phyloP scores from a whole-genome alignment of 345 rosid species.

The Trapa bicornis region DNA sequence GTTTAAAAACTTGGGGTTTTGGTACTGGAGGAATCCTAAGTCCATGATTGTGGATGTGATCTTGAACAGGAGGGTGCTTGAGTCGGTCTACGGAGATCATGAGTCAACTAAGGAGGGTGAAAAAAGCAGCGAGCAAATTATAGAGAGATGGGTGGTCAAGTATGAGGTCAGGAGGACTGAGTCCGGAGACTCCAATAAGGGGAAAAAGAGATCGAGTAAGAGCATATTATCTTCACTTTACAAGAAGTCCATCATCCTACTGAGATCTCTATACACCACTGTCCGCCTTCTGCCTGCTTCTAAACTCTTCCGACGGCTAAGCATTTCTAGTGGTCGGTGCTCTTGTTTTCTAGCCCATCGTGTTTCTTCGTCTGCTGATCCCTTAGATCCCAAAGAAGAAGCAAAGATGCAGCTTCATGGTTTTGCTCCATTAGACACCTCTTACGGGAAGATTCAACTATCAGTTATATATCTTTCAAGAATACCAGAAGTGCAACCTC shows the following conservation, averaged over 20 bases:
- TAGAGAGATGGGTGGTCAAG: slow-evolving; percentile 34
- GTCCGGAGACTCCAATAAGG: slow-evolving; percentile 5
- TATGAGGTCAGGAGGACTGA: slow-evolving; percentile 19
- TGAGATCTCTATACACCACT: slow-evolving; percentile 29
- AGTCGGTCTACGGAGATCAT: slow-evolving; percentile 1
- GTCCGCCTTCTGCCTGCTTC: slow-evolving; percentile 29
- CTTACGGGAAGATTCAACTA: slow-evolving; percentile 26
- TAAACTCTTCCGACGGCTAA: slow-evolving; percentile 21
- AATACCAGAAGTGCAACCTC: slow-evolving; percentile 12
- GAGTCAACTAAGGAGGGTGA: slow-evolving; percentile 7
- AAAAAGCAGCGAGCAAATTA: slow-evolving; percentile 11
- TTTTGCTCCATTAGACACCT: slow-evolving; percentile 27
- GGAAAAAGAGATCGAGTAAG: slow-evolving; percentile 1
- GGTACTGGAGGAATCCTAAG: slow-evolving; percentile 15
- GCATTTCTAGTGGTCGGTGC: slow-evolving; percentile 14
- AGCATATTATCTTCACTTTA: slow-evolving; percentile 4
- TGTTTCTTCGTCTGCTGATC: slow-evolving; percentile 27
- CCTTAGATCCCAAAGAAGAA: slow-evolving; percentile 21
- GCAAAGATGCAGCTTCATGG: slow-evolving; percentile 22
- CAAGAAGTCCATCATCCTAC: slow-evolving; percentile 23
- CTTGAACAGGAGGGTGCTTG: slow-evolving; percentile 9
- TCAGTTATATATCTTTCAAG: slow-evolving; percentile 23
- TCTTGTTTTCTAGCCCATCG: slow-evolving; percentile 21
- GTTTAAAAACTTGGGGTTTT: slow-evolving; percentile 19
- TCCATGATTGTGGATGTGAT: slow-evolving; percentile 28